Evolutionary conservation across 2,329 filamentous ascomycete species (phyloP), one percentile per base, ranked within the genome.

Genomic region (Colletotrichum sp.): DNA sequence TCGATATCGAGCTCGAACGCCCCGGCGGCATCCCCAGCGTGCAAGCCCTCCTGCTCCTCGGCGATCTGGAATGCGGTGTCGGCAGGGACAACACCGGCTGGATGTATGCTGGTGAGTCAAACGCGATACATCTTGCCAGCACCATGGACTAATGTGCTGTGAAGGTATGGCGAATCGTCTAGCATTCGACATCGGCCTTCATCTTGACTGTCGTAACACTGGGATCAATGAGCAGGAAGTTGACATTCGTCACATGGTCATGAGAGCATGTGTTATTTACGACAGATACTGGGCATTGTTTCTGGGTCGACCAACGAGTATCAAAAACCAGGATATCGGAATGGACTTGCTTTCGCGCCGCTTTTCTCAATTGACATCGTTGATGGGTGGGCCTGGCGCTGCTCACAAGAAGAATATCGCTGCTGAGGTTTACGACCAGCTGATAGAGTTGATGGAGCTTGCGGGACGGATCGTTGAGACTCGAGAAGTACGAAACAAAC

Each of bases 201-300:
- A 90, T 70, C 83, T 89, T 8, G 85, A 88, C 78, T 86, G 84
- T 60, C 80, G 84, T 39, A 80, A 81, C 32, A 84, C 84, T 55
- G 86, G 84, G 5, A 83, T 89, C 36, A 81, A 85, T 7, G 86
- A 88, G 27, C 83, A 84, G 16, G 89, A 90, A 75, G 83, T 86
- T 5, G 83, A 86, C 39, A 87, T 89, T 65, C 84, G 89, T 7
- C 88, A 88, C 64, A 89, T 89, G 85, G 87, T 86, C 15, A 86
- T 90, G 79, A 85, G 86, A 76, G 88, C 89, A 2, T 90, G 87
- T 72, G 85, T 89, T 8, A 86, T 90, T 74, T 89, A 89, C 73
- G 89, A 91, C 81, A 87, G 88, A 79, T 88, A 90, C 77, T 90
- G 88, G 88, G 87, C 89, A 1, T 81, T 91, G n/a, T 89, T 90